Evolutionary conservation across 352 stramenopile species (phyloP).

Genomic region (Phytopythium cucurbitacearum): DNA sequence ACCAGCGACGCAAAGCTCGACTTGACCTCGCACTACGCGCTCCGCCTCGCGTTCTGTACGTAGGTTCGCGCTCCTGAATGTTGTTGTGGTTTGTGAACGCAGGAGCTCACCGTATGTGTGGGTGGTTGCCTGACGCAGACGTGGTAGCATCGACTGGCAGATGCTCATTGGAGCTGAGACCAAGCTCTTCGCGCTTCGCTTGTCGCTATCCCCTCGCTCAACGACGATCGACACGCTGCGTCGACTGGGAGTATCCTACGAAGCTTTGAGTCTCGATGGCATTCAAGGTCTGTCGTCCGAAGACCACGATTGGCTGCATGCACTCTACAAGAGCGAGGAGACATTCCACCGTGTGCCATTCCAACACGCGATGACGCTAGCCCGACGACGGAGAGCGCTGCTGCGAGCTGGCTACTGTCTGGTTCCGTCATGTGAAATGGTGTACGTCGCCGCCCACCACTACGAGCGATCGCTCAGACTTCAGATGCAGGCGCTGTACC

Average conservation of each 20-base stretch:
- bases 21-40: slow-evolving; percentile 38
- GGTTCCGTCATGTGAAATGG: slow-evolving; percentile 30
- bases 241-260: not conserved
- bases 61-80: slow-evolving; percentile 11
- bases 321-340: slow-evolving; percentile 3
- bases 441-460: slow-evolving; percentile 33
- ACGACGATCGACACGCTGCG: slow-evolving; percentile 10
- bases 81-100: too few relatives aligned
- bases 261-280: too few relatives aligned
- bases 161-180: slow-evolving; percentile 57
- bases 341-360: slow-evolving; percentile 46
- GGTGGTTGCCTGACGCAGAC: not conserved
- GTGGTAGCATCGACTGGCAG: slow-evolving; percentile 17
- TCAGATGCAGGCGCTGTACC: slow-evolving; percentile 38
- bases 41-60: slow-evolving; percentile 54
- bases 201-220: slow-evolving; percentile 6
- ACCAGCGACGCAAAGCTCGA: slow-evolving; percentile 16
- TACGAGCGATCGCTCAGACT: slow-evolving; percentile 22
- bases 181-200: slow-evolving; percentile 29
- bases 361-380: slow-evolving; percentile 25
- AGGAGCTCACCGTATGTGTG: not conserved
- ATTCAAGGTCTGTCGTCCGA: too few relatives aligned
- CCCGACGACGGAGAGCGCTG: slow-evolving; percentile 36
- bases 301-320: not conserved
- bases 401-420: slow-evolving; percentile 43